Percentiles rank a stretch among this genome's conserved stretches.
Evolutionary conservation across 805 yeast genomes (phyloP).

Genomic region (Lipomyces yamadae): DNA sequence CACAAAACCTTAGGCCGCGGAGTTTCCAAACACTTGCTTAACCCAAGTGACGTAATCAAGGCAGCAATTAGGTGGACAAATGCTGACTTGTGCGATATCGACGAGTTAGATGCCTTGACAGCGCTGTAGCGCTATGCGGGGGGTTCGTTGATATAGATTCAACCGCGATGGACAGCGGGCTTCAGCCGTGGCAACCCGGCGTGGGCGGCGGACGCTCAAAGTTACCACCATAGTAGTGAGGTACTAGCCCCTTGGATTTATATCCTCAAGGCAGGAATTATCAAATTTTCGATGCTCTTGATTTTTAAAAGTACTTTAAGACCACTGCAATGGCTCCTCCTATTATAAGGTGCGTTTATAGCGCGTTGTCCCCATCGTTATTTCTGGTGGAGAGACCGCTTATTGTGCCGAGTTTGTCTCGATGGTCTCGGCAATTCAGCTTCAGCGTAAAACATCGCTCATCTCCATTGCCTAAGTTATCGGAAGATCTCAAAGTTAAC

Average conservation of each 20-base stretch:
- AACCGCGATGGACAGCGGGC: too few relatives aligned
- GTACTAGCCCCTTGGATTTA: neutral
- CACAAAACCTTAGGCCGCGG: neutral
- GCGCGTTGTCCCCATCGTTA: neutral
- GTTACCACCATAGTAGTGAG: neutral
- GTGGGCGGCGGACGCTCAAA: neutral
- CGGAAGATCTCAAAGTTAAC: slow-evolving; percentile 11
- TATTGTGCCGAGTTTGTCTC: neutral
- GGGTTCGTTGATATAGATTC: neutral
- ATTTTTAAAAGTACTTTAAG: neutral
- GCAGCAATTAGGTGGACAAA: neutral
- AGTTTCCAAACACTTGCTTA: neutral
- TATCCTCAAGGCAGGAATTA: too few relatives aligned
- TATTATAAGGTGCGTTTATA: neutral
- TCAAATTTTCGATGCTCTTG: neutral
- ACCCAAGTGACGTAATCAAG: neutral
- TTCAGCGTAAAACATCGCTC: neutral
- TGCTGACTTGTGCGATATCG: neutral
- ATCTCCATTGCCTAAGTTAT: slow-evolving; percentile 6
- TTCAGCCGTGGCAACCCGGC: neutral
- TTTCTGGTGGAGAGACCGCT: neutral
- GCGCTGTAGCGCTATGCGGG: slow-evolving; percentile 1
- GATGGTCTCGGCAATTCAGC: neutral
- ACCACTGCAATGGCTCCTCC: slow-evolving; percentile 3
- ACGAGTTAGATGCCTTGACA: neutral